Percentiles rank a stretch among this genome's conserved stretches.
Evolutionary conservation across 2,329 filamentous ascomycete genomes (phyloP).

Genomic region (Aspergillus luchuensis): DNA sequence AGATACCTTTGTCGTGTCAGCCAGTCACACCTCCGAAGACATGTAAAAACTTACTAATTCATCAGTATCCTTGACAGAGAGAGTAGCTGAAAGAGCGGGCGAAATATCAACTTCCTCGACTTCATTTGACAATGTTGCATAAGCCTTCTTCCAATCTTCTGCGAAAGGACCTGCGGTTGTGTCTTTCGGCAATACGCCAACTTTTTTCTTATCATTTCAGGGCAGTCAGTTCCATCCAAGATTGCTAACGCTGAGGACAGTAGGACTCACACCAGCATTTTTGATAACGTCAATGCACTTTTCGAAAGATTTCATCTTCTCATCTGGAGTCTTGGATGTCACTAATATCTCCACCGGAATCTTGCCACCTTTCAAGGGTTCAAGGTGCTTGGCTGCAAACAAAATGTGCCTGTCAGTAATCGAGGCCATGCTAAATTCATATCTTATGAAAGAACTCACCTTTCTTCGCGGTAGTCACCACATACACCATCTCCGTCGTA

Average conservation of each 20-base stretch:
- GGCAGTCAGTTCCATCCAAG: neutral
- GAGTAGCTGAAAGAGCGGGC: conserved; percentile 77
- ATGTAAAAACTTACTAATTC: conserved; percentile 66
- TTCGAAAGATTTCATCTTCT: conserved; percentile 87
- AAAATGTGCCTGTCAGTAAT: neutral
- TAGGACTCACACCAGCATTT: conserved; percentile 70
- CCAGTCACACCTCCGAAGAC: conserved; percentile 1
- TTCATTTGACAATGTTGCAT: conserved; percentile 76
- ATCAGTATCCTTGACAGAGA: conserved; percentile 92
- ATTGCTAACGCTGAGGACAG: neutral
- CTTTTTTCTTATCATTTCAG: conserved; percentile 67
- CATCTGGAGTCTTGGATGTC: conserved; percentile 84
- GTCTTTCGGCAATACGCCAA: conserved; percentile 84
- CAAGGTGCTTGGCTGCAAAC: conserved; percentile 79
- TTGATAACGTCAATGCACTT: conserved; percentile 86
- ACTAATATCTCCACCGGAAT: conserved; percentile 90
- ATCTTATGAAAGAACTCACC: conserved; percentile 55
- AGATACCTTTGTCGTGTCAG: conserved; percentile 59
- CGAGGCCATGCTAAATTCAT: neutral
- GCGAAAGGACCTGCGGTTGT: conserved; percentile 83
- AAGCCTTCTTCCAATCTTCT: conserved; percentile 91
- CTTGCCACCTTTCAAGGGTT: conserved; percentile 87
- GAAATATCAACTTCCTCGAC: conserved; percentile 86
- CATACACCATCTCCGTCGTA: conserved; percentile 82
- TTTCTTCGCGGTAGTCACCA: conserved; percentile 97